Percentiles rank a stretch among this genome's conserved stretches.
Evolutionary conservation across 1,284 basidiomycete species (phyloP).

Genomic region (Cryptococcus deneoformans): DNA sequence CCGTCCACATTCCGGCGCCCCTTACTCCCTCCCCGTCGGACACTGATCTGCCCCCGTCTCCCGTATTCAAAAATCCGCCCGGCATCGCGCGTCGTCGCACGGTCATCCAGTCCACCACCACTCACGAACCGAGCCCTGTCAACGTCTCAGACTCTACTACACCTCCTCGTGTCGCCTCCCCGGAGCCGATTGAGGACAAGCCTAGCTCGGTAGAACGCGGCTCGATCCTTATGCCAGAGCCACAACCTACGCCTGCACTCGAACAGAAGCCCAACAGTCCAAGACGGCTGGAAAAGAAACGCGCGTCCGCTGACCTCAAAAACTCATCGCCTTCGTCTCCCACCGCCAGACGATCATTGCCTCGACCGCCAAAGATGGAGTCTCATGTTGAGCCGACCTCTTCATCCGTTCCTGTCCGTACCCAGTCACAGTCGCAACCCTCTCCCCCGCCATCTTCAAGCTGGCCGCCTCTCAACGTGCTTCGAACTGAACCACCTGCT

Average conservation of each 20-base stretch:
- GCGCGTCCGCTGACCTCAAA: constrained; percentile 22
- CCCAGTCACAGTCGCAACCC: not conserved
- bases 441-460: constrained; percentile 11
- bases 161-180: too few relatives aligned
- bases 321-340: constrained; percentile 20
- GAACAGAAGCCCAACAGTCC: constrained; percentile 12
- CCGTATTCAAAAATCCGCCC: constrained; percentile 2
- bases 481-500: not conserved
- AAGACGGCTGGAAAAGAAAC: constrained; percentile 23
- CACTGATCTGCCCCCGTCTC: constrained; percentile 7
- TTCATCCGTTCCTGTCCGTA: too few relatives aligned
- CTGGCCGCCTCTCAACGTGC: constrained; percentile 12
- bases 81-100: constrained; percentile 35
- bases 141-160: too few relatives aligned
- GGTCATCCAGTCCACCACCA: constrained; percentile 21
- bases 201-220: constrained; percentile 9
- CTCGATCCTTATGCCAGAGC: constrained; percentile 17
- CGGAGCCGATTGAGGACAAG: not conserved
- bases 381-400: too few relatives aligned
- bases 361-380: constrained; percentile 19
- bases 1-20: constrained; percentile 27
- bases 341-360: constrained; percentile 23
- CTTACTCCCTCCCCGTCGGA: constrained; percentile 11
- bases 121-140: too few relatives aligned
- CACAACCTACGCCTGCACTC: constrained; percentile 9